Percentiles rank a stretch among this genome's conserved stretches.
These are phyloP conservation scores for Leccinum fibrillosum DNA, from an alignment of 768 basidiomycete genomes.

Conservation along the genomic window DNA sequence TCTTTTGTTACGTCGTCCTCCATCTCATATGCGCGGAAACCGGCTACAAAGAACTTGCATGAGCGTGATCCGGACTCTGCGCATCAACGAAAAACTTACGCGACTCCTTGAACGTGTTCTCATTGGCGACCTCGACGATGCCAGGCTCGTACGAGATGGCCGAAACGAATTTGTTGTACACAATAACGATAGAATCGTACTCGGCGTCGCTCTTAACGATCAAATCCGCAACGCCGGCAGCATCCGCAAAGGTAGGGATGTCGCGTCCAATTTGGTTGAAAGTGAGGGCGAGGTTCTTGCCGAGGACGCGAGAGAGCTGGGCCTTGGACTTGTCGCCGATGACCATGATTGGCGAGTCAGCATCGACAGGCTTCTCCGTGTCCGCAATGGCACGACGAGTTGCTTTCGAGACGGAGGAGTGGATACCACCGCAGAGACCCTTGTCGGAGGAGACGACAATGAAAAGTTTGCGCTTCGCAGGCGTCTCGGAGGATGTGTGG, in stretches of 20 bases:
- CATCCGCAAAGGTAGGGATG: constrained; percentile 96
- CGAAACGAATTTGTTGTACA: constrained; percentile 85
- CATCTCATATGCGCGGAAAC: constrained; percentile 95
- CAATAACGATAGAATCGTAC: constrained; percentile 79
- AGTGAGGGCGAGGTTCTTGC: constrained; percentile 69
- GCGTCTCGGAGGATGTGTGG: constrained; percentile 65
- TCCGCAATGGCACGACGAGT: constrained; percentile 70
- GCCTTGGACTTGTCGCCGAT: constrained; percentile 97
- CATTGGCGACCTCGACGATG: constrained; percentile 74
- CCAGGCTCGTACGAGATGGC: constrained; percentile 88
- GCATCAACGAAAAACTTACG: constrained; percentile 44
- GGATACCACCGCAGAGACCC: constrained; percentile 99
- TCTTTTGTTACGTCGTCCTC: constrained; percentile 96
- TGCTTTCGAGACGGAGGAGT: constrained; percentile 92
- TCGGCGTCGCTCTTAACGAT: constrained; percentile 81
- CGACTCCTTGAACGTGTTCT: constrained; percentile 76
- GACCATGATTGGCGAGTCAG: constrained; percentile 73
- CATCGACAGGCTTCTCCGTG: constrained; percentile 46
- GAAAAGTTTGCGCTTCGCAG: constrained; percentile 80
- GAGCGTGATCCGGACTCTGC: constrained; percentile 1
- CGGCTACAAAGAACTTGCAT: constrained; percentile 43
- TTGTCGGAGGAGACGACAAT: constrained; percentile 96
- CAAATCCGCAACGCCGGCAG: constrained; percentile 89
- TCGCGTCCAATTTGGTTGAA: constrained; percentile 99
- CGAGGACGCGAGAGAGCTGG: constrained; percentile 70